These are phyloP conservation scores for Aureobasidium sp. DNA, from an alignment of 2,329 filamentous ascomycete species.

Conservation along the genomic window DNA sequence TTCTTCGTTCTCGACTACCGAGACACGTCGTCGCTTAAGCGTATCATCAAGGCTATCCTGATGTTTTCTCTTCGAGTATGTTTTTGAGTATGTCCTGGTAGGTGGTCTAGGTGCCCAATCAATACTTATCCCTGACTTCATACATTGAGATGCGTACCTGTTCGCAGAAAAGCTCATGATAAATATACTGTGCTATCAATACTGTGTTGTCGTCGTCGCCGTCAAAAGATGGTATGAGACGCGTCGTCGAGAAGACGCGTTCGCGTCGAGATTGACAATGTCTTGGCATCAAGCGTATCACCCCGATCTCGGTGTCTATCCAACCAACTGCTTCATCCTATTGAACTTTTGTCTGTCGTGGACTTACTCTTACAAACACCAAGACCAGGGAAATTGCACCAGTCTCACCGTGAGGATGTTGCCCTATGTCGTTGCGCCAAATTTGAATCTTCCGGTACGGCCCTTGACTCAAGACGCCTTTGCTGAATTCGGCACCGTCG, in stretches of 20 bases:
- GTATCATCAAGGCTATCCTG: not conserved
- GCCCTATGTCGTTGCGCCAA: constrained; percentile 32
- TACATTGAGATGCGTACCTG: not conserved
- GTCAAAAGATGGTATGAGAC: not conserved
- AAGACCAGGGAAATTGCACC: not conserved
- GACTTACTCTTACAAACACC: not conserved
- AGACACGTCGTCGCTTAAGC: constrained; percentile 17
- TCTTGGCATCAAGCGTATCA: not conserved
- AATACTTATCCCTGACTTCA: not conserved
- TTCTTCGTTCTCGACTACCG: not conserved
- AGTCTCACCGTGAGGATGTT: not conserved
- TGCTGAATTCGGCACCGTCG: constrained; percentile 72
- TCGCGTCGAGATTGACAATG: not conserved
- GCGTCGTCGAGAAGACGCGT: constrained; percentile 13
- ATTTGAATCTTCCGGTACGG: constrained; percentile 47
- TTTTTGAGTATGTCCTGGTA: constrained; percentile 5
- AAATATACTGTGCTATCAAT: not conserved
- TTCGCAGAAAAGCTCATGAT: constrained; percentile 4
- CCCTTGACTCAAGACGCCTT: constrained; percentile 66
- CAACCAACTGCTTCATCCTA: not conserved
- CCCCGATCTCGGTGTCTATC: not conserved
- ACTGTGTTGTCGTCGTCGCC: not conserved
- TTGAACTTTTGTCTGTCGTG: not conserved
- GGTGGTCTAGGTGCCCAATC: not conserved
- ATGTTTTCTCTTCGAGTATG: constrained; percentile 11